phyloP scores from a whole-genome alignment of 164 flowering plant species.

The Litsea cubeba region DNA sequence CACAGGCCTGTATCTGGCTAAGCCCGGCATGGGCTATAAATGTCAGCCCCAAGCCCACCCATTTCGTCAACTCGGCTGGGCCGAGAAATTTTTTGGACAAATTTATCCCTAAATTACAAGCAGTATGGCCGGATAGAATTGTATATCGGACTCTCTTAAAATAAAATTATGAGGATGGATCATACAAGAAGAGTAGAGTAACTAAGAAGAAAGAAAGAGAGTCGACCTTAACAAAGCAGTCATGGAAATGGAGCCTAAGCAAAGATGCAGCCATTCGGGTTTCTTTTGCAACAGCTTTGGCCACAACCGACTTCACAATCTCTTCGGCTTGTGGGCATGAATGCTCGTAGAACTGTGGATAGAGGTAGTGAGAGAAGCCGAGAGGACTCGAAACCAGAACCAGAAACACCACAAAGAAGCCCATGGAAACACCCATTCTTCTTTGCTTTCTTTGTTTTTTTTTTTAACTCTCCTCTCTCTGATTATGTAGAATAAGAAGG shows the following conservation, averaged over 20 bases:
- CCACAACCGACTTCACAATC: conserved; percentile 67
- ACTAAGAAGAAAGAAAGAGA: background rate
- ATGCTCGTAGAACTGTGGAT: conserved; percentile 77
- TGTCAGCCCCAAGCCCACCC: background rate
- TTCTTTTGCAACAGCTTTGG: conserved; percentile 69
- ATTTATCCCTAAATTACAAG: too few species aligned
- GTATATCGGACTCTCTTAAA: background rate
- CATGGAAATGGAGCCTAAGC: conserved; percentile 91
- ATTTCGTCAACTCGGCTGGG: background rate
- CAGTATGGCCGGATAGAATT: background rate
- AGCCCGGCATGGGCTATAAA: background rate
- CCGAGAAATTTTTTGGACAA: background rate
- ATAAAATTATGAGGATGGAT: background rate
- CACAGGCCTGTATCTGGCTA: too few species aligned
- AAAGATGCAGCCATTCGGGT: conserved; percentile 90
- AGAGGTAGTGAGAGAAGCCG: conserved; percentile 46
- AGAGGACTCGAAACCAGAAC: conserved; percentile 44
- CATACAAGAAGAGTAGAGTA: background rate
- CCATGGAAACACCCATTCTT: conserved; percentile 34
- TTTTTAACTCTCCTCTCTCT: background rate
- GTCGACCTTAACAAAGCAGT: conserved; percentile 86
- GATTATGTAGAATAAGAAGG: background rate
- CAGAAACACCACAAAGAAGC: conserved; percentile 29
- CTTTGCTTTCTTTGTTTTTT: background rate
- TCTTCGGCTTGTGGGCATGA: conserved; percentile 74